Evolutionary conservation across 2,329 filamentous ascomycete genomes (phyloP), one percentile per base, ranked within the genome.

Genomic region (Phialemoniopsis sp.): DNA sequence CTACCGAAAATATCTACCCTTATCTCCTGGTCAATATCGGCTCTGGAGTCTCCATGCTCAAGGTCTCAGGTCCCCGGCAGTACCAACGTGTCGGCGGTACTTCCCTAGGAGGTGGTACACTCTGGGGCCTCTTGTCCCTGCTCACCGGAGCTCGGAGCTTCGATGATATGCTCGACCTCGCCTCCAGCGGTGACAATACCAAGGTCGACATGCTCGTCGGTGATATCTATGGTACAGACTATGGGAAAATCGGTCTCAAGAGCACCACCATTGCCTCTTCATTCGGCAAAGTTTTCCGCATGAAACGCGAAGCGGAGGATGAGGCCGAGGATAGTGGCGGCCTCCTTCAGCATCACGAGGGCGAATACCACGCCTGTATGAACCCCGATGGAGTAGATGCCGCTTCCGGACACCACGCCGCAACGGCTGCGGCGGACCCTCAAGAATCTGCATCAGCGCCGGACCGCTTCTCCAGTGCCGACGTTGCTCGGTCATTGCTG

Each of bases 11-110:
- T 50, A 89, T 95, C 43, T 97, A 98, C 60, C 93, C 93, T 3
- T 98, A 98, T 59, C 81, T 98, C 32, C 81, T 98, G 21, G 93
- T 98, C 55, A 98, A 98, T 65, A 98, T 98, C 51, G 93, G 93
- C 34, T 96, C 90, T 8, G 93, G 93, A 37, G 93, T 98, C 5
- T 93, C 86, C 32, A 95, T 98, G 78, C 85, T 98, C 63, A 97
- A 97, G 60, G 93, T 98, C 8, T 94, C 87, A 0, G 91, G 90
- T 0, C 90, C 89, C 1, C 79, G 85, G 39, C 78, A 89, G 48
- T 96, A 85, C 60, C 76, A 94, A 62, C 87, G 93, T 53, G 91
- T 98, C 9, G 93, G 93, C 38, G 93, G 93, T 44, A 96, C 93
- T 4, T 95, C 90, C 4, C 77, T 98, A 0, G 93, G 93, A 28